Conservation (phyloP, 352 stramenopile species). For the Peronospora destructor region DNA sequence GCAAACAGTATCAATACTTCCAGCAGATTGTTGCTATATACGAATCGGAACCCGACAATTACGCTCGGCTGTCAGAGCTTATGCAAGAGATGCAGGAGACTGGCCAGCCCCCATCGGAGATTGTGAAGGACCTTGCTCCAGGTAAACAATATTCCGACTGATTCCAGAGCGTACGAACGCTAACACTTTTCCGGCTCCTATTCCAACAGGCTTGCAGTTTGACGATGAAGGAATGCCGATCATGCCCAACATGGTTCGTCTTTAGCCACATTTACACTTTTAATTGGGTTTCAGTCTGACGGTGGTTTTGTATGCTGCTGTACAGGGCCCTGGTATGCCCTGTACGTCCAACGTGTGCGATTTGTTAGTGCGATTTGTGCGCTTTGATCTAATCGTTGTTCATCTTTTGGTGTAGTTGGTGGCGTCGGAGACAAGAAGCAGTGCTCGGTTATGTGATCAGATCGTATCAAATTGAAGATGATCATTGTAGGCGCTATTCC, state of each 20-base stretch:
- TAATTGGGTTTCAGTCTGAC: conserved; percentile 4
- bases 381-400: conserved; percentile 2
- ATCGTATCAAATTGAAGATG: conserved; percentile 5
- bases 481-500: conserved; percentile 17
- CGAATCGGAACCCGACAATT: conserved; percentile 96
- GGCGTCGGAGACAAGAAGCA: conserved; percentile 59
- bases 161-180: not conserved
- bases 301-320: conserved; percentile 1
- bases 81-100: conserved; percentile 95
- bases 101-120: conserved; percentile 93
- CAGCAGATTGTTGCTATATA: conserved; percentile 95
- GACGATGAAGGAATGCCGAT: conserved; percentile 95
- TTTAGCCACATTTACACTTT: not conserved
- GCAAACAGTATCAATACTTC: conserved; percentile 96
- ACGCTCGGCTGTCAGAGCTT: conserved; percentile 90
- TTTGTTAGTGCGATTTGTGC: not conserved
- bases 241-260: conserved; percentile 88
- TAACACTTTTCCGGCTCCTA: not conserved
- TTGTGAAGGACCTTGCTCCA: conserved; percentile 97
- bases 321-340: conserved; percentile 60
- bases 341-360: conserved; percentile 36
- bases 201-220: conserved; percentile 83
- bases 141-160: conserved; percentile 24
- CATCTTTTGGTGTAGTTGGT: conserved; percentile 29
- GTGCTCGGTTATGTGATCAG: conserved; percentile 60